Evolutionary conservation across 1,139 yeast species (phyloP).

Genomic region (Yamadazyma atlantica): DNA sequence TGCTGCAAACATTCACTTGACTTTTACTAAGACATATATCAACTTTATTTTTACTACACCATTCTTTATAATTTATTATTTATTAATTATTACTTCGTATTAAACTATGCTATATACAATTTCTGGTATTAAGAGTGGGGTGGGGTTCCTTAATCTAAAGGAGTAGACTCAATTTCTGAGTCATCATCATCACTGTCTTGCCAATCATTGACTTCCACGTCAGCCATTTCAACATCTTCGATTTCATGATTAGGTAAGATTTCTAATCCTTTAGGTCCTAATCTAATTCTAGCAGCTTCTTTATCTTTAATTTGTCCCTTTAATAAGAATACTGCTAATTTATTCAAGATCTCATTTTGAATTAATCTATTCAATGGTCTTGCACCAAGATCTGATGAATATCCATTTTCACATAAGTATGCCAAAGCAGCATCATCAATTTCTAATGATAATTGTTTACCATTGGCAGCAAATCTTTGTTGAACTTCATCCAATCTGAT

Average conservation of each 20-base stretch:
- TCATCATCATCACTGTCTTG: slow-evolving; percentile 56
- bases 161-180: slow-evolving; percentile 33
- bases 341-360: slow-evolving; percentile 83
- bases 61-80: background rate
- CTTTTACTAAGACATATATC: no score
- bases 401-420: slow-evolving; percentile 80
- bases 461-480: slow-evolving; percentile 77
- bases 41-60: no score
- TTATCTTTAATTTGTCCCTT: slow-evolving; percentile 87
- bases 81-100: background rate
- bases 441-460: slow-evolving; percentile 69
- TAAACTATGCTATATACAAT: background rate
- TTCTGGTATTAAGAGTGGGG: no score
- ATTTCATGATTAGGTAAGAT: slow-evolving; percentile 85
- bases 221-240: slow-evolving; percentile 54
- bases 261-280: slow-evolving; percentile 64
- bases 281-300: slow-evolving; percentile 70
- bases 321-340: slow-evolving; percentile 81
- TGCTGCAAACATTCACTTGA: no score
- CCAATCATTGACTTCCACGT: slow-evolving; percentile 56
- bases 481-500: slow-evolving; percentile 84
- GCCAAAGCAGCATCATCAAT: slow-evolving; percentile 75
- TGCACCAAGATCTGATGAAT: slow-evolving; percentile 93
- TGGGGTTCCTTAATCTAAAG: slow-evolving; percentile 19
- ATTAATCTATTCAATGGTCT: slow-evolving; percentile 94